Conservation (phyloP, 1,284 basidiomycete genomes). For the Boletus calvinii region DNA sequence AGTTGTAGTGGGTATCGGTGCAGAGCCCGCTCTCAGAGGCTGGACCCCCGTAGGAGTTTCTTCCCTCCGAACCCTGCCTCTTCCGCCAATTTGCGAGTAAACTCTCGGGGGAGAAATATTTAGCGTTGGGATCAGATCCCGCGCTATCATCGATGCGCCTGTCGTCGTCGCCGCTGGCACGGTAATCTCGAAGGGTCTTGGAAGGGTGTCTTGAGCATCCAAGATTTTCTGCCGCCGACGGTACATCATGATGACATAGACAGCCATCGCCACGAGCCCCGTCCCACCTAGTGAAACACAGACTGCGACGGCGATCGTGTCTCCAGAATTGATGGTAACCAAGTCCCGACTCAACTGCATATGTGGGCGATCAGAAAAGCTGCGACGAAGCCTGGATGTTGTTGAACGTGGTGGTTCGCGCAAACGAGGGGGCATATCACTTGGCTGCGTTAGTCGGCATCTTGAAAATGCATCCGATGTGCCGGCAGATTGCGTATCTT, state of each 20-base stretch:
- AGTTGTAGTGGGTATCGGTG: background rate
- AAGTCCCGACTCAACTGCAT: constrained; percentile 5
- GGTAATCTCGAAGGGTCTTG: constrained; percentile 26
- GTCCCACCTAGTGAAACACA: constrained; percentile 23
- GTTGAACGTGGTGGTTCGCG: background rate
- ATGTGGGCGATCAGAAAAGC: constrained; percentile 1
- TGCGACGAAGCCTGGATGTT: background rate
- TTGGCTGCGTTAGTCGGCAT: constrained; percentile 12
- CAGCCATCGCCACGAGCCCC: constrained; percentile 13
- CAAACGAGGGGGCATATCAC: background rate
- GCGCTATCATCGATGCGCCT: background rate
- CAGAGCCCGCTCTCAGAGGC: background rate
- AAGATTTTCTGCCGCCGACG: constrained; percentile 13
- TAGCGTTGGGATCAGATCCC: background rate
- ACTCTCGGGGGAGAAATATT: constrained; percentile 4
- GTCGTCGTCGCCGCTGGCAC: constrained; percentile 11
- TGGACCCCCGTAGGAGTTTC: background rate
- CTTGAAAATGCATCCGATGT: constrained; percentile 4
- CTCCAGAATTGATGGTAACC: background rate
- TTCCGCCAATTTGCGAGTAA: background rate
- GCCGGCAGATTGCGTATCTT: constrained; percentile 2
- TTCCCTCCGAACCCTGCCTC: background rate
- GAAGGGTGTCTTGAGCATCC: constrained; percentile 25
- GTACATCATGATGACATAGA: constrained; percentile 11
- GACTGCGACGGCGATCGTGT: constrained; percentile 19